Evolutionary conservation across 129 eudicot genomes (phyloP), one percentile per base, ranked within the genome.

Genomic region (Dittrichia graveolens): DNA sequence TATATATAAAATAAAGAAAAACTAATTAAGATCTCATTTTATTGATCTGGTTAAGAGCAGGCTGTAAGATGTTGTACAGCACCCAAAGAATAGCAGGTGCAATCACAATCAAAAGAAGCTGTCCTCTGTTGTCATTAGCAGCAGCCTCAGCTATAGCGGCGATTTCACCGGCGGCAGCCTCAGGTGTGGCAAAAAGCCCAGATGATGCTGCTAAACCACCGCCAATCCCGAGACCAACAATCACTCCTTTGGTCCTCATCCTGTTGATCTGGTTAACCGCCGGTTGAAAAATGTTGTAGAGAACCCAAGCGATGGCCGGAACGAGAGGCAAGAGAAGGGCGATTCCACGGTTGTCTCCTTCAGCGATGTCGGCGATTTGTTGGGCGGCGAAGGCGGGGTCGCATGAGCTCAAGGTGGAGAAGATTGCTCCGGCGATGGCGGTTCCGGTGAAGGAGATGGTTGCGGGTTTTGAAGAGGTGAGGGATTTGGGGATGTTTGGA

Each of bases 31-130:
- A 77, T 79, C 84, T 84, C 98, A 94, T 94, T 81, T 77, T 90
- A 79, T 94, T 90, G 69, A 90, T 86, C 85, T 94, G 98, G 83
- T 94, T 94, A 83, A 90, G 81, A 79, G 98, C 98, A 18, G 98
- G 98, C 83, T 94, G 98, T 63, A 94, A 85, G 13, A 94, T 94
- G 65, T 90, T 94, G 77, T 81, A 94, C 5, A 87, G 81, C 80
- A 94, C 98, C 98, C 98, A 94, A 24, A 61, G 75, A 64, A 94
- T 84, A 24, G 98, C 98, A 10, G 98, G 98, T 7, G 88, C 80
- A 43, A 94, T 64, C 61, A 94, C 98, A 66, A 94, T 19, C 86
- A 94, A 79, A 78, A 94, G 50, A n/a, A 94, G 92, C 59, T 66
- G 75, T 10, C 96, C 96, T 86, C 98, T 83, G 77, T 57, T 94